phyloP scores from a whole-genome alignment of 371 early-diverging fungal species.

The Rhizopus arrhizus region DNA sequence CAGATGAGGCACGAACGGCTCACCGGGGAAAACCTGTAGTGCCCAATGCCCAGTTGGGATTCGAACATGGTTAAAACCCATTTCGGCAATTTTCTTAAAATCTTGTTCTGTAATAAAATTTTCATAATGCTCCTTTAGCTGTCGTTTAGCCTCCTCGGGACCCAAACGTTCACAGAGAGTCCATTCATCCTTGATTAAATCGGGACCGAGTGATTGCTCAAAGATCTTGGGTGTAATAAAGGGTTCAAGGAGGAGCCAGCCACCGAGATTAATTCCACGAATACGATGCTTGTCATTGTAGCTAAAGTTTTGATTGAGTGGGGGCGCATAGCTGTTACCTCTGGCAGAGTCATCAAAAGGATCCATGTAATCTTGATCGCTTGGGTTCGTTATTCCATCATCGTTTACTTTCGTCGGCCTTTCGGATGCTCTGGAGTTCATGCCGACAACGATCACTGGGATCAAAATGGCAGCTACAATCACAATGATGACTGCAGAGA shows the following conservation, averaged over 20 bases:
- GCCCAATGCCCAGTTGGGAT: slow-evolving; percentile 83
- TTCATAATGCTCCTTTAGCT: slow-evolving; percentile 62
- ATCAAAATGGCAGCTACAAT: not conserved
- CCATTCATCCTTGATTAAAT: slow-evolving; percentile 64
- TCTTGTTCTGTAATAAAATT: slow-evolving; percentile 73
- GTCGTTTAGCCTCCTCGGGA: slow-evolving; percentile 51
- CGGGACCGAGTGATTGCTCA: slow-evolving; percentile 37
- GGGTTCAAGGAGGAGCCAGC: slow-evolving; percentile 74
- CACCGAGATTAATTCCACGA: slow-evolving; percentile 76
- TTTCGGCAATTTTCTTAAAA: slow-evolving; percentile 60
- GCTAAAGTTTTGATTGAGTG: slow-evolving; percentile 54
- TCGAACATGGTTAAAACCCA: slow-evolving; percentile 75
- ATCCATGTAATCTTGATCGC: slow-evolving; percentile 4
- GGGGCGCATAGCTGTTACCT: slow-evolving; percentile 46
- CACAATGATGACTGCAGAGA: not conserved
- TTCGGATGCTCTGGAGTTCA: not conserved
- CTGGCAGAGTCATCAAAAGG: slow-evolving; percentile 38
- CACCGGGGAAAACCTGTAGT: slow-evolving; percentile 36
- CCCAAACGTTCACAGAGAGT: slow-evolving; percentile 62
- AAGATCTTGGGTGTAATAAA: slow-evolving; percentile 75
- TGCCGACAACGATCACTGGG: not conserved
- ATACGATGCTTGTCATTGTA: slow-evolving; percentile 57
- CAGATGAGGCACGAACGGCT: slow-evolving; percentile 65
- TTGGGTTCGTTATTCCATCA: not conserved
- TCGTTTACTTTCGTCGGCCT: not conserved